Percentiles rank a stretch among this genome's conserved stretches.
These are phyloP conservation scores for Ploettnerulaceae sp. DNA, from an alignment of 2,329 filamentous ascomycete genomes.

Conservation along the genomic window DNA sequence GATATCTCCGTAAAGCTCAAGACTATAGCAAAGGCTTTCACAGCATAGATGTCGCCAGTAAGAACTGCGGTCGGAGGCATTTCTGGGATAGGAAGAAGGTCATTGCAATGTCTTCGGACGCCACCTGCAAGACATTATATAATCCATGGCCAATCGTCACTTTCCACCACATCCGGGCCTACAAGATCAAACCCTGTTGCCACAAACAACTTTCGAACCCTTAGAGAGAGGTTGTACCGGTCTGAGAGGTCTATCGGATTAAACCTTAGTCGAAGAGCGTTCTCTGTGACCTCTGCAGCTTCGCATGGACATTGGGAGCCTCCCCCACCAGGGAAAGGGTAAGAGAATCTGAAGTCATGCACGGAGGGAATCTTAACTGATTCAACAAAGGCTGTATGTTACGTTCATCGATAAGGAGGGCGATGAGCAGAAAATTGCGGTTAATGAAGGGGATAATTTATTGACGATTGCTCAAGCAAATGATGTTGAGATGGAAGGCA, in stretches of 20 bases:
- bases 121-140: slow-evolving; percentile 11
- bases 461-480: slow-evolving; percentile 92
- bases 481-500: slow-evolving; percentile 94
- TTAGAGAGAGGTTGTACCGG: background rate
- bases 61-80: slow-evolving; percentile 11
- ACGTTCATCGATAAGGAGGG: slow-evolving; percentile 94
- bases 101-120: slow-evolving; percentile 13
- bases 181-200: background rate
- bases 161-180: slow-evolving; percentile 1
- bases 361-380: background rate
- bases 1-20: background rate
- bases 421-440: slow-evolving; percentile 68
- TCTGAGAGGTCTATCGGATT: background rate
- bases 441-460: slow-evolving; percentile 83
- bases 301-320: slow-evolving; percentile 76
- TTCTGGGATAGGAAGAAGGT: slow-evolving; percentile 9
- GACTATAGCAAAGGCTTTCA: background rate
- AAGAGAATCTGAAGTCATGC: slow-evolving; percentile 34
- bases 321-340: slow-evolving; percentile 92
- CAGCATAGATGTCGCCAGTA: slow-evolving; percentile 15
- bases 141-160: slow-evolving; percentile 8
- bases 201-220: background rate
- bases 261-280: slow-evolving; percentile 37
- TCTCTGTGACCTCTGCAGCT: slow-evolving; percentile 58
- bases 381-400: slow-evolving; percentile 63